Conservation (phyloP, 1,139 yeast species). For the Yamadazyma dendronema region DNA sequence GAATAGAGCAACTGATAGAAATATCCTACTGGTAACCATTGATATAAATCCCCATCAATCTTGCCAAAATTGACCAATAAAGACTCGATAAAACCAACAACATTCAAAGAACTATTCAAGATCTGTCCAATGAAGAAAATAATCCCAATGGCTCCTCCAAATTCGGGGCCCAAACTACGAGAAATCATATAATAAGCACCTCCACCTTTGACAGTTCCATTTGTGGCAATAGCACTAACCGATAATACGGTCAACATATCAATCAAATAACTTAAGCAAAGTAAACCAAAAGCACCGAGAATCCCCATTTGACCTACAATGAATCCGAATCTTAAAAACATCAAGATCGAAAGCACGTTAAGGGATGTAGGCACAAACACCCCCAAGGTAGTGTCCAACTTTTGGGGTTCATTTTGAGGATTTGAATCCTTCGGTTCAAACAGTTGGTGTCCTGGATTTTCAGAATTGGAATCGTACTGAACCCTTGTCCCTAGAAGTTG, state of each 20-base stretch:
- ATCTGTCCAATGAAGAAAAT: constrained; percentile 78
- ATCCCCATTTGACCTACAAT: constrained; percentile 78
- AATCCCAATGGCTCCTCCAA: constrained; percentile 80
- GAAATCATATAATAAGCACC: constrained; percentile 85
- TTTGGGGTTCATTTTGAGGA: constrained; percentile 24
- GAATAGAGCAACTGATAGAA: constrained; percentile 62
- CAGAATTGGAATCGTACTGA: no score
- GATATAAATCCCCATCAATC: constrained; percentile 53
- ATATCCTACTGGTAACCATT: constrained; percentile 52
- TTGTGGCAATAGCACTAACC: constrained; percentile 76
- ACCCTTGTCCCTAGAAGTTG: no score
- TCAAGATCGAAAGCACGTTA: constrained; percentile 73
- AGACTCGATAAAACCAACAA: constrained; percentile 79
- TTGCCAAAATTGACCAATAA: constrained; percentile 63
- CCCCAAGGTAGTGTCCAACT: constrained; percentile 73
- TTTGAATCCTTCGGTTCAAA: no score
- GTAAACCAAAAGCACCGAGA: constrained; percentile 55
- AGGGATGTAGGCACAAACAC: constrained; percentile 76
- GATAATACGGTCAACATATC: constrained; percentile 70
- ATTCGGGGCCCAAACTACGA: constrained; percentile 76
- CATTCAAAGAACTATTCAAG: constrained; percentile 71
- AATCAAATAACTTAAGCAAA: constrained; percentile 62
- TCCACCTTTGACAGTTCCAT: constrained; percentile 81
- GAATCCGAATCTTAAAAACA: constrained; percentile 80
- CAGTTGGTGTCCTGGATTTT: no score